Evolutionary conservation across 805 yeast species (phyloP).

Genomic region (Starmerella apis): DNA sequence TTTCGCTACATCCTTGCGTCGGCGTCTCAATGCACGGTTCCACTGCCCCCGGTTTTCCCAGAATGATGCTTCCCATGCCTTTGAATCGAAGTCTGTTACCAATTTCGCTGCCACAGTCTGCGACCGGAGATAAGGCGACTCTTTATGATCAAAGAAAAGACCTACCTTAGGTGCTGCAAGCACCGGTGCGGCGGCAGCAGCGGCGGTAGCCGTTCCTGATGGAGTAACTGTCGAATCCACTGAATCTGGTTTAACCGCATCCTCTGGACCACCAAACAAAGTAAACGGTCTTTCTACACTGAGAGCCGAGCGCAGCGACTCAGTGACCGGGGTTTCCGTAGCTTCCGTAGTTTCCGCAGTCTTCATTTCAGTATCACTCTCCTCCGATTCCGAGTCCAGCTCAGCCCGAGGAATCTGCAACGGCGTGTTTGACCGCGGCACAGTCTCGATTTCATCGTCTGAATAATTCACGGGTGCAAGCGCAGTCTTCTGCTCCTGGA

Average conservation of each 20-base stretch:
- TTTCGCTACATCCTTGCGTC: conserved; percentile 32
- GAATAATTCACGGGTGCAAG: conserved; percentile 29
- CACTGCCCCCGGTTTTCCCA: conserved; percentile 75
- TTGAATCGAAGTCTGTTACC: conserved; percentile 31
- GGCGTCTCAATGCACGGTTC: conserved; percentile 61
- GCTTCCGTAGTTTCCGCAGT: background rate
- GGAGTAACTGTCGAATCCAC: background rate
- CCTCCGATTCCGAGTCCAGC: conserved; percentile 30
- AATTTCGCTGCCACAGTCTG: conserved; percentile 69
- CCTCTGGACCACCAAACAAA: conserved; percentile 35
- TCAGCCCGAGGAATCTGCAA: background rate
- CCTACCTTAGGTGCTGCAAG: conserved; percentile 34
- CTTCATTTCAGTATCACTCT: background rate
- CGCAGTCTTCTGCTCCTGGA: conserved; percentile 17
- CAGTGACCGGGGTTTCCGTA: conserved; percentile 35
- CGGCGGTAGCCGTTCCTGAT: conserved; percentile 9
- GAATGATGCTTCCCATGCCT: conserved; percentile 62
- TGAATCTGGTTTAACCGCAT: conserved; percentile 10
- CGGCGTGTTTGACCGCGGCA: conserved; percentile 12
- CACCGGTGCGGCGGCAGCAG: conserved; percentile 14
- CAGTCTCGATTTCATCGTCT: conserved; percentile 40
- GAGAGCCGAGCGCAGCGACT: conserved; percentile 51
- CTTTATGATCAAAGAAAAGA: conserved; percentile 70
- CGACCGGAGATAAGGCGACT: conserved; percentile 77
- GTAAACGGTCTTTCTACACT: conserved; percentile 39